phyloP scores from a whole-genome alignment of 768 basidiomycete species.

The Tylopilus sp. region DNA sequence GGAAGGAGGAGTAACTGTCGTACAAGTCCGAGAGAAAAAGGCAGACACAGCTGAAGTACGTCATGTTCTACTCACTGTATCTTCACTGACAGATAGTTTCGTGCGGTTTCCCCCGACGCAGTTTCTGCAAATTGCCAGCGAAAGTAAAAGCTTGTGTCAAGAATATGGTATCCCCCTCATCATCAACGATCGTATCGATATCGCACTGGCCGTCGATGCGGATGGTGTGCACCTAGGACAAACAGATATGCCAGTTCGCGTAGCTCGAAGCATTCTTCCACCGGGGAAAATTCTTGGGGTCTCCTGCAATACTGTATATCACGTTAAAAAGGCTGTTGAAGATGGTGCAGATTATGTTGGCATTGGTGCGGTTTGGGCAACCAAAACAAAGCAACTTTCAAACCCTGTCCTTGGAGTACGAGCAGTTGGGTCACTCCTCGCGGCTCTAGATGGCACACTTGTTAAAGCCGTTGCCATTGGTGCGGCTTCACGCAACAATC shows the following conservation, averaged over 20 bases:
- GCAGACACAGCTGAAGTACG: constrained; percentile 76
- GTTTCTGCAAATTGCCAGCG: constrained; percentile 74
- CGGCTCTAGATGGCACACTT: constrained; percentile 56
- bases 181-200: constrained; percentile 86
- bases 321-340: constrained; percentile 58
- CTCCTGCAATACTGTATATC: constrained; percentile 65
- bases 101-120: constrained; percentile 25
- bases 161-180: constrained; percentile 78
- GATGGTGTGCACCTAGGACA: constrained; percentile 90
- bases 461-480: constrained; percentile 85
- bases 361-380: constrained; percentile 81
- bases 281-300: constrained; percentile 72
- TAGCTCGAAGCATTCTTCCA: constrained; percentile 69
- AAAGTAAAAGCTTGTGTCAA: constrained; percentile 69
- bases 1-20: constrained; percentile 83
- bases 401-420: constrained; percentile 67
- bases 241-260: constrained; percentile 69
- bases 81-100: neutral
- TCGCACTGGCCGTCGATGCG: constrained; percentile 73
- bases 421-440: constrained; percentile 65
- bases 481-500: constrained; percentile 31
- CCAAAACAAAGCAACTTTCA: constrained; percentile 72
- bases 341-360: constrained; percentile 83
- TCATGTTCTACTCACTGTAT: constrained; percentile 1
- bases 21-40: constrained; percentile 87